A percentile compares a stretch with the other conserved stretches of the same genome.
Evolutionary conservation across 23 red algal species (phyloP).

Genomic region (Gracilaria domingensis): DNA sequence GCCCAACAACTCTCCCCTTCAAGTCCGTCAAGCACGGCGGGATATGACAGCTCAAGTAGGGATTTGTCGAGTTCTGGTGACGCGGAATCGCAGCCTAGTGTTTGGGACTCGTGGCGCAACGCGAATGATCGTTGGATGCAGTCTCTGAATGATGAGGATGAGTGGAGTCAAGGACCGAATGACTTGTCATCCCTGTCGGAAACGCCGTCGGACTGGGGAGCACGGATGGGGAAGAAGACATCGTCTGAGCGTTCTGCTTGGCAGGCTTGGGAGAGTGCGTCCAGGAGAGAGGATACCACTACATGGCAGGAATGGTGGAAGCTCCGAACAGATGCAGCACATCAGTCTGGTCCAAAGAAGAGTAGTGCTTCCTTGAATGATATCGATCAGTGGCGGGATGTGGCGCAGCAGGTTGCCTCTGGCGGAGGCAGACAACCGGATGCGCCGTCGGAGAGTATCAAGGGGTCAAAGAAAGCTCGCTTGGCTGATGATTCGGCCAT

Average conservation of each 20-base stretch:
- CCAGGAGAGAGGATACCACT: background rate
- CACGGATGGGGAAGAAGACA: conserved; percentile 20
- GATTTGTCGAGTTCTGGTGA: background rate
- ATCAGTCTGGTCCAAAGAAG: background rate
- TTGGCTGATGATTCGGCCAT: conserved; percentile 16
- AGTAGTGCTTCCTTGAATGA: background rate
- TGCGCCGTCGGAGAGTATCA: background rate
- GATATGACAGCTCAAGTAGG: background rate
- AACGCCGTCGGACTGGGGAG: conserved; percentile 49
- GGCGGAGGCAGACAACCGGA: background rate
- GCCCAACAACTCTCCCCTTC: conserved; percentile 53
- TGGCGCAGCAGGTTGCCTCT: conserved; percentile 1
- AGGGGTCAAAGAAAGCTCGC: background rate
- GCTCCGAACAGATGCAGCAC: background rate
- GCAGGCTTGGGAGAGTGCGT: conserved; percentile 43
- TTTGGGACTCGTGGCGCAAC: conserved; percentile 46
- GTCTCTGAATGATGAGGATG: conserved; percentile 3
- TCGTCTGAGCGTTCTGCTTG: conserved; percentile 63
- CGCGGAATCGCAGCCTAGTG: background rate
- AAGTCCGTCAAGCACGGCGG: background rate
- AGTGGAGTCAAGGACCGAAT: background rate
- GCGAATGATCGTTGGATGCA: conserved; percentile 48
- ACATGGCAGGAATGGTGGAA: conserved; percentile 32
- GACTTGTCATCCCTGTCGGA: background rate
- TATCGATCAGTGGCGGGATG: conserved; percentile 41